phyloP scores from a whole-genome alignment of 164 flowering plant genomes.

The Magnolia kwangsiensis region DNA sequence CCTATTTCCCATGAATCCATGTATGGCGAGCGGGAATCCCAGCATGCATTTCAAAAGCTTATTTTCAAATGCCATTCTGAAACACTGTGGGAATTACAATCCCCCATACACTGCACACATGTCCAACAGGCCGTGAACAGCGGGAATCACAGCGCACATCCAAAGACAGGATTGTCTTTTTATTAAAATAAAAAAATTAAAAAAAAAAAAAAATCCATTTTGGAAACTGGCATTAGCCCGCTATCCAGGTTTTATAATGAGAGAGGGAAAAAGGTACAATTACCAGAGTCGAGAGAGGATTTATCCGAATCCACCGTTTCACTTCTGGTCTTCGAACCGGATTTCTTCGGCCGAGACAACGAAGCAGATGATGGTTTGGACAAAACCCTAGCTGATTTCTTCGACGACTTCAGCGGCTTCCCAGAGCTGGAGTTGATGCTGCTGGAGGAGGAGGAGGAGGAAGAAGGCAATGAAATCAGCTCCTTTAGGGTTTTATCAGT shows the following conservation, averaged over 20 bases:
- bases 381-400: constrained; percentile 3
- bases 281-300: constrained; percentile 7
- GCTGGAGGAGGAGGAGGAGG: not conserved
- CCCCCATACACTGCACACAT: too few species aligned
- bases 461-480: constrained; percentile 11
- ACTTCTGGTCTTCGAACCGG: not conserved
- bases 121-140: too few species aligned
- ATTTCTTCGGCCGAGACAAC: constrained; percentile 7
- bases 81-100: too few species aligned
- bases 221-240: not conserved
- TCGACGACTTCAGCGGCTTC: not conserved
- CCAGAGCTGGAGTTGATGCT: not conserved
- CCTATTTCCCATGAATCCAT: too few species aligned
- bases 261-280: not conserved
- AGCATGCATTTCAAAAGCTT: too few species aligned
- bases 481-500: constrained; percentile 3
- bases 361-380: not conserved
- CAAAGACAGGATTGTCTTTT: not conserved
- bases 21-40: too few species aligned
- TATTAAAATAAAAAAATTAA: too few species aligned
- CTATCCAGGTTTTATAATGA: not conserved
- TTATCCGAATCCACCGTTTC: not conserved
- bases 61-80: too few species aligned
- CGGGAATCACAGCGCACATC: not conserved
- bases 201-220: not conserved